Percentiles rank a stretch among this genome's conserved stretches.
Conservation (phyloP, 495 filamentous ascomycete genomes). For the Neurospora tetraspora region DNA sequence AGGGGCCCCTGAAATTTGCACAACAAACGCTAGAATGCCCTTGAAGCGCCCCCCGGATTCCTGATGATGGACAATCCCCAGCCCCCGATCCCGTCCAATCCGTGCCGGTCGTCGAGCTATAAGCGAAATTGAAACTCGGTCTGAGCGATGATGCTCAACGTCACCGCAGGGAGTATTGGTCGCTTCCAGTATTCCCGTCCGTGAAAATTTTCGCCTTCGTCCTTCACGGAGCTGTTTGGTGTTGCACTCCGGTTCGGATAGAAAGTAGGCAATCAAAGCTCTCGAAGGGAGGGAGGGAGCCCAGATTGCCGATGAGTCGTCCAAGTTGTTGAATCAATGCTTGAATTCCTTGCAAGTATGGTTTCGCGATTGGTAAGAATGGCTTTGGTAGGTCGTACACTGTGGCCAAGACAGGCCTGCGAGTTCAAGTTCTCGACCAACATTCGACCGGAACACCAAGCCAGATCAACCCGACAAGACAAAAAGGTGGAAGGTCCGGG, state of each 20-base stretch:
- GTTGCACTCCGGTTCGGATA: not conserved
- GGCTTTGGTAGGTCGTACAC: not conserved
- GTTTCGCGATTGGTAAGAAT: not conserved
- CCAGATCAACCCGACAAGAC: not conserved
- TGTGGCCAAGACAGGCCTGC: not conserved
- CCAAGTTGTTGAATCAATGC: not conserved
- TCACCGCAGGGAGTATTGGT: conserved; percentile 11
- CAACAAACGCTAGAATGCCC: conserved; percentile 3
- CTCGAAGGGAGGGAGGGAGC: not conserved
- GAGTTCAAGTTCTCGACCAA: not conserved
- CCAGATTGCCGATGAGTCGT: not conserved
- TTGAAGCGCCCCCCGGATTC: conserved; percentile 15
- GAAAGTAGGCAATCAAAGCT: not conserved
- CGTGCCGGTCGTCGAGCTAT: conserved; percentile 7
- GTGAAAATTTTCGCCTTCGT: conserved; percentile 21
- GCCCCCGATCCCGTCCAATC: conserved; percentile 8
- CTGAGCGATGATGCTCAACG: conserved; percentile 3
- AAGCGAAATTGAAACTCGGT: conserved; percentile 23
- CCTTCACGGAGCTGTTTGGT: not conserved
- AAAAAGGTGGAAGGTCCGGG: not conserved
- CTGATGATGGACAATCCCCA: conserved; percentile 4
- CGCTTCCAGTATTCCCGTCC: conserved; percentile 17
- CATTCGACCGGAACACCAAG: not conserved
- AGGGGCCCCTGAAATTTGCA: conserved; percentile 12
- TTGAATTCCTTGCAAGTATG: not conserved